Evolutionary conservation across 202 grass and related monocot species (phyloP), one percentile per base, ranked within the genome.

Genomic region (Musa balbisiana): DNA sequence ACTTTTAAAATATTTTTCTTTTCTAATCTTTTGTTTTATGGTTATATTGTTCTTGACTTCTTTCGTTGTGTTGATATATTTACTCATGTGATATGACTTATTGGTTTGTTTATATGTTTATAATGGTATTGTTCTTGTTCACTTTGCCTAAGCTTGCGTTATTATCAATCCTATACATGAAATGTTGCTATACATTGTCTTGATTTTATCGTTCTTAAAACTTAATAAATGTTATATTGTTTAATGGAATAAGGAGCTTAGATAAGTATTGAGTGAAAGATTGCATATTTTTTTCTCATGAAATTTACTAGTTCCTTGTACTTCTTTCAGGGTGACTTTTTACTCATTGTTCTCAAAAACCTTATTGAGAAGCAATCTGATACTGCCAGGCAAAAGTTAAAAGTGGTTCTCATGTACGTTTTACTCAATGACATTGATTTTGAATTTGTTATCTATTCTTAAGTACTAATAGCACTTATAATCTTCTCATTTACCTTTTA

Each of bases 331-430:
- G 87, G 90, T 26, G 94, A 97, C 73, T 97, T 97, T 77, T 78
- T 93, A 62, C 77, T 97, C 55, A 93, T 88, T 87, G 88, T 97
- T 83, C 81, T 97, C 50, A 97, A 97, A 87, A 83, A 71, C 79
- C 86, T 97, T 16, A 76, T 93, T 69, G 88, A 91, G 74, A 97
- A 91, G 83, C 90, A 86, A 76, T 83, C 90, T 78, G 76, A 62
- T 86, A 78, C 79, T 78, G 53, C 56, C 16, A 72, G 80, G 74
- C 84, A 73, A 69, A 93, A 91, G 76, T 78, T 97, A 78, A 93
- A 97, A 93, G 90, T 97, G 64, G 88, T 97, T 87, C 94, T 97
- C 83, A 97, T 97, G 94, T 97, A 97, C 68, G 64, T 80, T 55
- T 21, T 51, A 53, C 74, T 64, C 22, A 4, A 43, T 73, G 2